phyloP scores from a whole-genome alignment of 2,329 filamentous ascomycete species.

The Pyricularia sp. region DNA sequence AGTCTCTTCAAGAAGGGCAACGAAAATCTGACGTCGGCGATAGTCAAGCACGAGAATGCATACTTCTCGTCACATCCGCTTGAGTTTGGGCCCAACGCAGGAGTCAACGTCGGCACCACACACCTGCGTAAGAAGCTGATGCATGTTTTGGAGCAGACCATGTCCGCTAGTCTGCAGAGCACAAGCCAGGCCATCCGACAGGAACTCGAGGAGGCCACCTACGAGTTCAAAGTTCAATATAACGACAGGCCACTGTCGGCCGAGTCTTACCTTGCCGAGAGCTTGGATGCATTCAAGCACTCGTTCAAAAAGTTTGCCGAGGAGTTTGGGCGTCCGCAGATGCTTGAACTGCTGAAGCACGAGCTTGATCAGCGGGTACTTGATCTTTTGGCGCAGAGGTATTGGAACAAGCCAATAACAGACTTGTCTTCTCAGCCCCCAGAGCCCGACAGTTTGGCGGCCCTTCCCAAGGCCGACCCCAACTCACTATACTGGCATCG shows the following conservation, averaged over 20 bases:
- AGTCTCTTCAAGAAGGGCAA: conserved; percentile 78
- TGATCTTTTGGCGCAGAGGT: conserved; percentile 83
- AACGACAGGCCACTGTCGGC: conserved; percentile 92
- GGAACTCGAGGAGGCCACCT: conserved; percentile 91
- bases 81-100: conserved; percentile 66
- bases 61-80: conserved; percentile 78
- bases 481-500: conserved; percentile 87
- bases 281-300: conserved; percentile 92
- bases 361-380: conserved; percentile 93
- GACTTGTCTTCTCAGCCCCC: conserved; percentile 59
- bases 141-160: conserved; percentile 92
- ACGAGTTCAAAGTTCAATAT: conserved; percentile 99
- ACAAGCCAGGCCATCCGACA: conserved; percentile 90
- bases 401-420: conserved; percentile 95
- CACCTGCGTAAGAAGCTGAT: conserved; percentile 92
- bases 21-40: conserved; percentile 69
- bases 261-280: conserved; percentile 93
- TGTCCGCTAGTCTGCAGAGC: conserved; percentile 83
- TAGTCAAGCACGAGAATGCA: conserved; percentile 77
- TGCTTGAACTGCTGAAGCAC: conserved; percentile 79
- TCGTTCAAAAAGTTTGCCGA: conserved; percentile 92
- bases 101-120: conserved; percentile 71
- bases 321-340: conserved; percentile 79
- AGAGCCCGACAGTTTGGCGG: conserved; percentile 64
- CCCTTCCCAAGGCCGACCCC: conserved; percentile 76